Base-by-base conservation (phyloP, 768 basidiomycete genomes). In the Amanita pseudoporphyria region DNA sequence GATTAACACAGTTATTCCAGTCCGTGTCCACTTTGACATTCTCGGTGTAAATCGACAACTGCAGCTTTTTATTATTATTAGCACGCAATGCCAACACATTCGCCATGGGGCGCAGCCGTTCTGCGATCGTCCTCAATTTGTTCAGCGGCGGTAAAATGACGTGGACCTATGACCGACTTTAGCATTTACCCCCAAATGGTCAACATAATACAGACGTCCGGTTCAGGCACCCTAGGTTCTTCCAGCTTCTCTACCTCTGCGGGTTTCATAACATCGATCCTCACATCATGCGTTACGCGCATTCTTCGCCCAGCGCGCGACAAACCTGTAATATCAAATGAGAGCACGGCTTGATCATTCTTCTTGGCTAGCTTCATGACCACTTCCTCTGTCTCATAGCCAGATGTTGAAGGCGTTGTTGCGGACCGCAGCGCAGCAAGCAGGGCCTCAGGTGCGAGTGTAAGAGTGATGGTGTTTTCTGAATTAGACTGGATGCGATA, bases 401-500 rank as follows among this genome's bases (percentile, higher is more conserved):
- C 62, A 0, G 69, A 67, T 10, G 65, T 46, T 12, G 78, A 69
- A 0, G 77, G 72, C 2, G 76, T 62, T 1, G 77, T 70, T 0
- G 76, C 75, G 5, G 85, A 87, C 38, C 73, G 75, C n/a, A 94
- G 72, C 0, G 86, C 86, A 0, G 77, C 76, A 9, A 87, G 72
- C 2, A 94, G 74, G 0, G 87, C 81, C 50, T 90, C 90, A 5
- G 84, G 73, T 2, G 79, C 71, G 22, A 93, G 66, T n/a, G 75
- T 66, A 57, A 92, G 66, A 3, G 82, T 83, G 53, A 94, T 93
- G 57, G 82, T 80, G 64, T 94, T 91, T 28, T 78, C 68, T 2
- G 86, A 76, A 57, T 91, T 91, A 18, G 90, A 92, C 59, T 92
- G 85, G 58, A 94, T 89, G 38, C 88, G 82, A 62, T 92, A 89